Evolutionary conservation across 306 rosid species (phyloP), one percentile per base, ranked within the genome.

Genomic region (Myrica gale): DNA sequence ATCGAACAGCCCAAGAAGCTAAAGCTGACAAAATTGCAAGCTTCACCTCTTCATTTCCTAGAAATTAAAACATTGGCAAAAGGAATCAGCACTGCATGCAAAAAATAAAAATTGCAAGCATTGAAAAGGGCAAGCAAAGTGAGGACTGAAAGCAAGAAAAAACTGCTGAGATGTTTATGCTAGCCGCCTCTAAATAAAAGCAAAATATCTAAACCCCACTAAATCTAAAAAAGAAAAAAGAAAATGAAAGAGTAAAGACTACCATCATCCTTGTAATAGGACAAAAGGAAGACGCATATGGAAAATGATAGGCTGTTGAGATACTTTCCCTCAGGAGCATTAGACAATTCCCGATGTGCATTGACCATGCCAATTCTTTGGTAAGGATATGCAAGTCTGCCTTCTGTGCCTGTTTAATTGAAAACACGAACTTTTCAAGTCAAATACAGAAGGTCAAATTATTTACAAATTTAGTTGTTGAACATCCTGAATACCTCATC

Each of bases 31-130:
- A 85, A 83, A 74, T 82, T 78, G 85, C 87, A 73, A 85, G 85
- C 85, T 92, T 95, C 63, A 89, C 99, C 88, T 95, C 99, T 78
- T 95, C 99, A 39, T 95, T 95, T 71, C 99, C 99, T 95, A 81
- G 69, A 83, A 76, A 70, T 83, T 74, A 58, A 58, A 56, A 71
- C 75, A 80, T 60, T 23, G 41, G 3, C 20, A 72, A 73, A 72
- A 41, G 69, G 15, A 76, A 69, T 77, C 72, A 85, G 60, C 23
- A 69, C n/a, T 73, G 15, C 48, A 23, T 58, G 10, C 13, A 19
- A 45, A 46, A 11, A 63, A 46, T 23, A 53, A 45, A n/a, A 8
- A 16, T 37, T 37, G 11, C 61, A 26, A 45, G 1, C 16, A 41
- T 4, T 50, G 4, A 61, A 37, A 23, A 69, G 26, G 9, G 65